phyloP scores from a whole-genome alignment of 768 basidiomycete genomes.

The Termitomyces sp. region DNA sequence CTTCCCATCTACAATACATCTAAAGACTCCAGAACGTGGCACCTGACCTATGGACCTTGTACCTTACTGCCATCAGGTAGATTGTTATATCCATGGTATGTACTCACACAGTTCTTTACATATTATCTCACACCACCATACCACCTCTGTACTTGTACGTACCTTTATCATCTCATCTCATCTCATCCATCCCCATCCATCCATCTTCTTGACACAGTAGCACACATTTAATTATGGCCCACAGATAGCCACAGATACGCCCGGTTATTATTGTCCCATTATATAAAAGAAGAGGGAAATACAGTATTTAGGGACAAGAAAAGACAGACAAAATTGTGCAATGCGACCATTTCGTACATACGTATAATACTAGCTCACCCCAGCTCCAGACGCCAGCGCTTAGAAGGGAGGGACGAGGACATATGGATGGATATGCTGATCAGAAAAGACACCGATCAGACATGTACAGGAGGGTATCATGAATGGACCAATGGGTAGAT shows the following conservation, averaged over 20 bases:
- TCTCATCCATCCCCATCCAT: neutral
- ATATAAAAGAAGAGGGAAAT: neutral
- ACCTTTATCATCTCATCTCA: neutral
- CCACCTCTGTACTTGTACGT: neutral
- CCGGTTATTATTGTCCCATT: neutral
- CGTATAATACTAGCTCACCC: neutral
- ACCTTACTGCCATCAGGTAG: neutral
- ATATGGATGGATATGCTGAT: slow-evolving; percentile 4
- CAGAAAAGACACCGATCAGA: neutral
- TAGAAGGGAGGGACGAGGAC: neutral
- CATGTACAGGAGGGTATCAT: slow-evolving; percentile 4
- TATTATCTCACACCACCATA: neutral
- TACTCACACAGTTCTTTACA: neutral
- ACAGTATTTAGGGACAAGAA: neutral
- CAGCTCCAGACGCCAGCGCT: slow-evolving; percentile 2
- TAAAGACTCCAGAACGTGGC: neutral
- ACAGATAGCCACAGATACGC: neutral
- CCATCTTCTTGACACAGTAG: neutral
- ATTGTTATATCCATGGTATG: neutral
- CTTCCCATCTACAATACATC: neutral
- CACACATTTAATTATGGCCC: neutral
- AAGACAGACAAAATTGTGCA: neutral
- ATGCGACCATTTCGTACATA: neutral
- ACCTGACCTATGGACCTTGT: neutral
- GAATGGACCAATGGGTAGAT: neutral